Evolutionary conservation across 225 moss, liverwort and hornwort species (phyloP).

Genomic region (Takakia lepidozioides): DNA sequence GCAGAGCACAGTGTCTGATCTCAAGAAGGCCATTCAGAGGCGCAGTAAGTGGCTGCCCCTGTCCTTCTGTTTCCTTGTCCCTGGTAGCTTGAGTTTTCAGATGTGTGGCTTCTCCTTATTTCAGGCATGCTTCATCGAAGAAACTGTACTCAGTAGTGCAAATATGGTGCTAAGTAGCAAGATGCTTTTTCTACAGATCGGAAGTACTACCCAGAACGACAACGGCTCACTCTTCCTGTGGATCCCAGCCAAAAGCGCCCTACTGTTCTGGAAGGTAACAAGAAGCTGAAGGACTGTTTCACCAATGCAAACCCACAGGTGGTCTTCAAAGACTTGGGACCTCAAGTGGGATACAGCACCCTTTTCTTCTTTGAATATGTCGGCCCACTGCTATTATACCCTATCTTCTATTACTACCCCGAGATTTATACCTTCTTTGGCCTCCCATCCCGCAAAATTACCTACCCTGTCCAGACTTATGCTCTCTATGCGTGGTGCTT

Average conservation of each 20-base stretch:
- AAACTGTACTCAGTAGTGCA: too few species aligned
- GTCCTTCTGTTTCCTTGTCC: background rate
- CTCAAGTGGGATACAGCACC: slow-evolving; percentile 63
- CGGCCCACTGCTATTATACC: slow-evolving; percentile 75
- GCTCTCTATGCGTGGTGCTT: slow-evolving; percentile 62
- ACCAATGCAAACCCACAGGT: slow-evolving; percentile 39
- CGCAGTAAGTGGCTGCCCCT: slow-evolving; percentile 21
- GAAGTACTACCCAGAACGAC: slow-evolving; percentile 69
- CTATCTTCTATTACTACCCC: slow-evolving; percentile 68
- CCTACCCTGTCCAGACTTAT: slow-evolving; percentile 47
- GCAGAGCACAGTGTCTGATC: slow-evolving; percentile 48
- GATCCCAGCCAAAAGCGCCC: slow-evolving; percentile 49
- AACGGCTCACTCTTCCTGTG: slow-evolving; percentile 66
- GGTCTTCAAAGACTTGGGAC: slow-evolving; percentile 76
- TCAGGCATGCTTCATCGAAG: too few species aligned
- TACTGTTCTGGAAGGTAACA: slow-evolving; percentile 36
- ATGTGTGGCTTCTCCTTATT: too few species aligned
- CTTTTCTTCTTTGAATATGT: slow-evolving; percentile 83
- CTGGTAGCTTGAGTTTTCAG: too few species aligned
- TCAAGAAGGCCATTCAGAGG: slow-evolving; percentile 47
- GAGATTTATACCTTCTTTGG: slow-evolving; percentile 56
- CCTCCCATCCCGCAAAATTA: slow-evolving; percentile 36
- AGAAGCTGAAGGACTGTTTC: slow-evolving; percentile 69
- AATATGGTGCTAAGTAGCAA: too few species aligned
- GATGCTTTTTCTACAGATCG: slow-evolving; percentile 22